Evolutionary conservation across 768 basidiomycete genomes (phyloP), one percentile per base, ranked within the genome.

Genomic region (Mycena metata): DNA sequence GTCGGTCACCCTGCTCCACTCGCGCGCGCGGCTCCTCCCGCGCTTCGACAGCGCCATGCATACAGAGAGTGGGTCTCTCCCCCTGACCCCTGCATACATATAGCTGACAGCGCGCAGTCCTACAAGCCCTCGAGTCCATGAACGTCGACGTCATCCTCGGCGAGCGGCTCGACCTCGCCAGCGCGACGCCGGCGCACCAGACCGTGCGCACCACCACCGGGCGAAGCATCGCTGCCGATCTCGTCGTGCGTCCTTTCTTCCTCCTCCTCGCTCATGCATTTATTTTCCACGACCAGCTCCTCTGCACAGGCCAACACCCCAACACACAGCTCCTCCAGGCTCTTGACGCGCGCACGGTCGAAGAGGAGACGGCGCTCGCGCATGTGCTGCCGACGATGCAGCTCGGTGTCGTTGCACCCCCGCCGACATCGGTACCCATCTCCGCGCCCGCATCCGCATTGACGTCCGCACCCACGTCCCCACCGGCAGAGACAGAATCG

Each of bases 221-320:
- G 2, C 77, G 83, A 35, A 82, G 84, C 60, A 82, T 91, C 26
- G 76, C 78, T 19, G 88, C 86, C 0, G 87, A 90, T 70, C 76
- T 89, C 5, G 73, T 90, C 23, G 89, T 89, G 67, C 26, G 85
- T 76, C 2, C 23, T 42, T 23, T 17, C 5, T 42, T 11, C 24
- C 56, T 41, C 51, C 61, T 35, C 26, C 26, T 69, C 50, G 39
- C 39, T 39, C 5, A 39, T 39, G 2, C 2, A 5, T 11, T 15
- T 9, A 15, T 24, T 36, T 11, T n/a, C 65, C 21, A 42, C 42
- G 46, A 10, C 9, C 45, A 89, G 88, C 83, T 90, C 12, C 78
- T 89, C 1, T 90, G 89, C 70, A 90, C 88, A 0, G 90, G 90
- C 10, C 90, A 90, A 75, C 77, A 72, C 9, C 89, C 89, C 19